phyloP scores from a whole-genome alignment of 2,329 filamentous ascomycete species.

The Coniochaeta sp. region DNA sequence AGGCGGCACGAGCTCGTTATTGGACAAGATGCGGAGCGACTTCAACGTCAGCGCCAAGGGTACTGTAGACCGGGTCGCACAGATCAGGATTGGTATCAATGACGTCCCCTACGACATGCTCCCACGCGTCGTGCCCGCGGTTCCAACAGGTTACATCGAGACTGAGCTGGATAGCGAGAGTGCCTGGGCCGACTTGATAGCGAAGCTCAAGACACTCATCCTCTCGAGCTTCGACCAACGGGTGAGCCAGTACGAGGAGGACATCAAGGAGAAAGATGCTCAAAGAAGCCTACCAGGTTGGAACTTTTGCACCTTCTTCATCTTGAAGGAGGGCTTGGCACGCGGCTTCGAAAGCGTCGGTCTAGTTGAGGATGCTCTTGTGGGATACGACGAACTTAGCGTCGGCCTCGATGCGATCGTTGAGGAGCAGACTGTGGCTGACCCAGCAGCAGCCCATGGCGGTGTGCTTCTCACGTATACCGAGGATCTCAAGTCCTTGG shows the following conservation, averaged over 20 bases:
- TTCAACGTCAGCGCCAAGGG: conserved; percentile 74
- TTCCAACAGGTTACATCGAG: conserved; percentile 59
- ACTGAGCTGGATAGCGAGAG: conserved; percentile 69
- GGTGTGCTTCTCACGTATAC: conserved; percentile 67
- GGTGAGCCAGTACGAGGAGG: conserved; percentile 92
- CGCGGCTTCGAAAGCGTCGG: conserved; percentile 94
- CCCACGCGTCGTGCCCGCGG: conserved; percentile 54
- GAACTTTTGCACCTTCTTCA: conserved; percentile 99
- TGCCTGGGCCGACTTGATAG: conserved; percentile 76
- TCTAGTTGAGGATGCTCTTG: conserved; percentile 87
- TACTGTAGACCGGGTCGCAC: conserved; percentile 69
- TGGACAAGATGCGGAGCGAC: conserved; percentile 85
- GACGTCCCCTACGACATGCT: conserved; percentile 59
- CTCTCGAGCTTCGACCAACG: conserved; percentile 83
- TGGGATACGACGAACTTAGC: conserved; percentile 90
- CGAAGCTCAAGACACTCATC: conserved; percentile 81
- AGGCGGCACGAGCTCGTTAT: conserved; percentile 69
- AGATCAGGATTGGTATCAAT: conserved; percentile 71
- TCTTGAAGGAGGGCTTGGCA: conserved; percentile 90
- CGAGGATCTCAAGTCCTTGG: conserved; percentile 59
- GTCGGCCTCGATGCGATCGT: conserved; percentile 79
- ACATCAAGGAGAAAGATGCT: conserved; percentile 88
- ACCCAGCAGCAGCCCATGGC: conserved; percentile 56
- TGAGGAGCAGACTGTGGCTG: conserved; percentile 58
- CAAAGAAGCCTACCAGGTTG: conserved; percentile 84